phyloP scores from a whole-genome alignment of 2,329 filamentous ascomycete species.

The Trichoderma gracile region DNA sequence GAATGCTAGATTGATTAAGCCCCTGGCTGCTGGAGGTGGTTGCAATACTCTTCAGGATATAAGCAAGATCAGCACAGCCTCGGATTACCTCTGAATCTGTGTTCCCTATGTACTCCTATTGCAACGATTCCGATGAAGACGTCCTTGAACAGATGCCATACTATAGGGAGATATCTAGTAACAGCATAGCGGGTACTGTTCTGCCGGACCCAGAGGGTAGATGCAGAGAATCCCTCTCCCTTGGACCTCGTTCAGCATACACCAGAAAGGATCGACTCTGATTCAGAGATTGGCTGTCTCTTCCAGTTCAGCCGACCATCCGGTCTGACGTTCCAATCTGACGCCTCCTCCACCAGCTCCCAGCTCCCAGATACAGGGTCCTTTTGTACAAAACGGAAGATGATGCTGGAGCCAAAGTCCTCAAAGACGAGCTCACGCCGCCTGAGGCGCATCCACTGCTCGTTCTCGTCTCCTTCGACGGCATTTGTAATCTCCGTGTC shows the following conservation, averaged over 20 bases:
- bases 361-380: slow-evolving; percentile 37
- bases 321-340: slow-evolving; percentile 35
- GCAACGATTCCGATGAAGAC: too few relatives aligned
- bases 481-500: slow-evolving; percentile 40
- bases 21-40: too few relatives aligned
- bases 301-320: slow-evolving; percentile 41
- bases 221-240: not conserved
- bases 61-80: not conserved
- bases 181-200: not conserved
- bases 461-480: slow-evolving; percentile 37
- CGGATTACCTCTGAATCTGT: not conserved
- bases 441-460: slow-evolving; percentile 45
- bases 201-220: not conserved
- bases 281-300: slow-evolving; percentile 41
- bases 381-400: slow-evolving; percentile 42
- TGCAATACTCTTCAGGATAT: too few relatives aligned
- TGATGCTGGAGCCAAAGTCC: slow-evolving; percentile 41
- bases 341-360: slow-evolving; percentile 44
- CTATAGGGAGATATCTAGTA: not conserved
- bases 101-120: not conserved
- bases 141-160: not conserved
- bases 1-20: too few relatives aligned
- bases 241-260: slow-evolving; percentile 30
- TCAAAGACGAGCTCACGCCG: slow-evolving; percentile 44
- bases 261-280: slow-evolving; percentile 36